Evolutionary conservation across 164 flowering plant genomes (phyloP).

Genomic region (Hamamelis virginiana): DNA sequence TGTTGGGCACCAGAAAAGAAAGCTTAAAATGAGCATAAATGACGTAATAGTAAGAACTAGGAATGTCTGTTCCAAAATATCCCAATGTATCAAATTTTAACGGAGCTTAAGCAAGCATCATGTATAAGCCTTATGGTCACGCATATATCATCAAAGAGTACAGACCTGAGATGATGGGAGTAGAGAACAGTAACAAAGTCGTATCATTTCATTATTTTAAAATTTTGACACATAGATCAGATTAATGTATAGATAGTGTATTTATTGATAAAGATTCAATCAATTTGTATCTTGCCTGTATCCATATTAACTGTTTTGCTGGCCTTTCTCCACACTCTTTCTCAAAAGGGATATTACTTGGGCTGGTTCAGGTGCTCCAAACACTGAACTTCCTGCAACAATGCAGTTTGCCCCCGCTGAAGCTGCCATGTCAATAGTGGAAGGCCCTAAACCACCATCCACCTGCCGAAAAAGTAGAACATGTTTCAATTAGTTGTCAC

Average conservation of each 20-base stretch:
- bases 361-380: conserved; percentile 87
- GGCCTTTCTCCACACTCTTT: conserved; percentile 50
- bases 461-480: conserved; percentile 49
- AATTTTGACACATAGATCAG: not conserved
- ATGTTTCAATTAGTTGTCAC: not conserved
- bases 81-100: no score
- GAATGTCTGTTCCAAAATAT: no score
- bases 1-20: no score
- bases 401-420: conserved; percentile 95
- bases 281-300: conserved; percentile 14
- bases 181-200: no score
- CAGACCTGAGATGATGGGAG: no score
- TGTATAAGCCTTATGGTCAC: no score
- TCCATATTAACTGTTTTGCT: conserved; percentile 10
- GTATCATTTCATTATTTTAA: not conserved
- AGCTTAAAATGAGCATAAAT: no score
- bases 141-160: no score
- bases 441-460: conserved; percentile 93
- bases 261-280: not conserved
- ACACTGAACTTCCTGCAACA: conserved; percentile 95
- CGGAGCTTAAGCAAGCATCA: no score
- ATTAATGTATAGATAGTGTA: conserved; percentile 6
- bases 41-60: no score
- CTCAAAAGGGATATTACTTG: conserved; percentile 72
- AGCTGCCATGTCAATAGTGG: conserved; percentile 78